Evolutionary conservation across 2,329 filamentous ascomycete species (phyloP), one percentile per base, ranked within the genome.

Genomic region (Calonectria pseudoreteaudii): DNA sequence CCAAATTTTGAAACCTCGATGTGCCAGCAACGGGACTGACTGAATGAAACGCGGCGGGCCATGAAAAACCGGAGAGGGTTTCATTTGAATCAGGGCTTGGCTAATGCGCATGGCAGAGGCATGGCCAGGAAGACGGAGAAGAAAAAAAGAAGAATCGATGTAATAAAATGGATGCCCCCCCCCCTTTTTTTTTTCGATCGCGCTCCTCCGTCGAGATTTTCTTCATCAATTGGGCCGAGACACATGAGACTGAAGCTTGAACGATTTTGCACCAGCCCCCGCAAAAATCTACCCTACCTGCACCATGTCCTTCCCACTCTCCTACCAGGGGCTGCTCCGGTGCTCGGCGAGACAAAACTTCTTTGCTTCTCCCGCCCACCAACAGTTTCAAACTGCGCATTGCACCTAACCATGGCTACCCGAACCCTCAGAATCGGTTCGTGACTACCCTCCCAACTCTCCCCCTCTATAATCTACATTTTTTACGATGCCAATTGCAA

Each of bases 401-500:
- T 80, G 74, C 72, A 74, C 71, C 78, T 20, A 38, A 82, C 70
- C 73, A 86, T 86, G 85, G 84, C 85, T 68, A 75, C 85, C 74
- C 85, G 85, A 78, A 86, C 85, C 38, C 83, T 86, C 62, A 83
- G 83, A 83, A 86, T 86, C 69, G 85, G 85, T 86, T 80, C 56
- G 73, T 44, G 69, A 75, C 3, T 44, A n/a, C 41, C 2, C 16
- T 28, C 20, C 31, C 13, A 18, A 18, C 44, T 16, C 31, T 26
- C 18, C 36, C 16, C 23, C 13, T 36, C 38, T 20, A 20, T 20
- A 23, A 49, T 64, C 38, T 72, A 68, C 41, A 67, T 58, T 44
- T 52, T n/a, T 36, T 65, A 41, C 44, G 31, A 38, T 36, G 11
- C 23, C 53, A 58, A 58, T 58, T 58, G 53, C 20, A 26, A 36